These are phyloP conservation scores for Raphanus sativus DNA, from an alignment of 345 rosid genomes.

Conservation along the genomic window DNA sequence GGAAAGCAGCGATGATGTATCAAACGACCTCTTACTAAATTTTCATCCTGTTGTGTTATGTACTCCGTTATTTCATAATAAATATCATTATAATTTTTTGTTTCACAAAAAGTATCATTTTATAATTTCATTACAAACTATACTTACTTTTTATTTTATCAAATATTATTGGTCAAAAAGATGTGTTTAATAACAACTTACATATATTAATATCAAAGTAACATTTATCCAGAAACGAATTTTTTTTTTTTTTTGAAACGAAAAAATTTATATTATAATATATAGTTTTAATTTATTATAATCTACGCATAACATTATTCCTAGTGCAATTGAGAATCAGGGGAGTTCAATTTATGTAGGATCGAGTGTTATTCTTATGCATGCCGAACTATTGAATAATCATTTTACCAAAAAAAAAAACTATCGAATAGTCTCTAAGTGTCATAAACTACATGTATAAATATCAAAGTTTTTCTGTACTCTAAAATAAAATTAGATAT, in stretches of 20 bases:
- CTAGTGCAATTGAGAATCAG: not conserved
- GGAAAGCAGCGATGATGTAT: slow-evolving; percentile 15
- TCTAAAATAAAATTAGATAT: not conserved
- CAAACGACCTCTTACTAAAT: slow-evolving; percentile 8
- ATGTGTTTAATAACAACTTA: no score
- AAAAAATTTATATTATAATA: not conserved
- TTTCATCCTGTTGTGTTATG: not conserved
- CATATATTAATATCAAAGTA: no score
- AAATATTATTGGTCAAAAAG: no score
- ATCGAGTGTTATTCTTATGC: not conserved
- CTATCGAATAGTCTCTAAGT: not conserved
- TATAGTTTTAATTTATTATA: not conserved
- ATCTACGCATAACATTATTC: not conserved
- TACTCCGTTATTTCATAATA: no score
- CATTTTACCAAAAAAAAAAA: not conserved
- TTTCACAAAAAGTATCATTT: no score
- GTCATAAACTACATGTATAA: not conserved
- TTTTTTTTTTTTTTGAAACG: no score
- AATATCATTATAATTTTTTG: no score
- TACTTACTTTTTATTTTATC: no score
- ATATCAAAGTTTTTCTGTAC: not conserved
- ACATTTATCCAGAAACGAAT: no score
- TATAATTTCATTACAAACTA: no score
- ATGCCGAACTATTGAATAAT: not conserved
- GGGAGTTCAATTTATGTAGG: not conserved